Conservation (phyloP, 2,329 filamentous ascomycete species). For the Penicillium sp. region DNA sequence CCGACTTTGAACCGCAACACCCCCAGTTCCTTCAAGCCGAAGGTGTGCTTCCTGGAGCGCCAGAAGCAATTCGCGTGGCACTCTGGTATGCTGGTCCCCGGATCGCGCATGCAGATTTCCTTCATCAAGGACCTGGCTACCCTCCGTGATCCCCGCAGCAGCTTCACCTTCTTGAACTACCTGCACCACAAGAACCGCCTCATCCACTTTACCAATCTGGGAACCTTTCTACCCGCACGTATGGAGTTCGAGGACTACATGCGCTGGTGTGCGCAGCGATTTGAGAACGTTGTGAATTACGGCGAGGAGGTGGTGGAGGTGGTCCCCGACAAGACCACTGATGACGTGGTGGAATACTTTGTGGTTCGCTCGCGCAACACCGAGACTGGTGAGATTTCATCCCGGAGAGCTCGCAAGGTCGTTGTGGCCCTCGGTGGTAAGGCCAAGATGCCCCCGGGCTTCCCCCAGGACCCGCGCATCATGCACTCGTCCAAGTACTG, state of each 20-base stretch:
- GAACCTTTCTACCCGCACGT: conserved; percentile 82
- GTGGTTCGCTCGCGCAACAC: conserved; percentile 65
- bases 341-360: conserved; percentile 62
- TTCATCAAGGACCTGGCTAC: conserved; percentile 96
- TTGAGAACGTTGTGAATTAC: conserved; percentile 72
- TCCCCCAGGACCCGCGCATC: conserved; percentile 69
- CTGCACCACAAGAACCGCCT: conserved; percentile 78
- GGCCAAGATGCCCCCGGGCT: conserved; percentile 68
- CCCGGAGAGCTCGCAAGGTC: conserved; percentile 49
- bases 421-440: conserved; percentile 68
- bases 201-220: conserved; percentile 85
- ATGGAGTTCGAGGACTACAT: conserved; percentile 95
- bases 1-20: conserved; percentile 44
- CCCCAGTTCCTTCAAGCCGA: conserved; percentile 53
- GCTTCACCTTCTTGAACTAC: conserved; percentile 96
- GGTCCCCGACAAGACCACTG: conserved; percentile 56
- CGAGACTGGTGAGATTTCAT: conserved; percentile 45
- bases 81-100: conserved; percentile 89
- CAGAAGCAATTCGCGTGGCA: conserved; percentile 87
- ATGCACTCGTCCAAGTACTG: conserved; percentile 89
- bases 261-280: conserved; percentile 83
- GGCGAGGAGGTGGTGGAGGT: conserved; percentile 74
- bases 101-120: conserved; percentile 95
- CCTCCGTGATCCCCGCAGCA: conserved; percentile 79
- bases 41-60: conserved; percentile 84